Percentiles rank a stretch among this genome's conserved stretches.
Conservation (phyloP, 345 rosid species). For the Streptanthus diversifolius region DNA sequence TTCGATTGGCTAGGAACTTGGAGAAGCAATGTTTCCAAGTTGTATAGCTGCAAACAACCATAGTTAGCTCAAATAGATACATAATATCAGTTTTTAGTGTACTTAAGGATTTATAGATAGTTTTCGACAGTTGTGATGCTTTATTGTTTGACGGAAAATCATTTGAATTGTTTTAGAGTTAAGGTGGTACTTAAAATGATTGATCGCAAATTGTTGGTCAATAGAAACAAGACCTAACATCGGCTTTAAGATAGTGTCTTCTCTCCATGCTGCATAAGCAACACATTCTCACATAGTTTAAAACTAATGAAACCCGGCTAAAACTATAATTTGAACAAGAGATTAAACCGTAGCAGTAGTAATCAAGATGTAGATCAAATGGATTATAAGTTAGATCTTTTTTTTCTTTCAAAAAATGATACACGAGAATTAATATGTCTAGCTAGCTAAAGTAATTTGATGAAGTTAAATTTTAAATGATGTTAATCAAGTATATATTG, state of each 20-base stretch:
- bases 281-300: neutral
- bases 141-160: neutral
- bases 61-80: neutral
- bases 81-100: neutral
- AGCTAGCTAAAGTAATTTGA: neutral
- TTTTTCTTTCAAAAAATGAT: neutral
- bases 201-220: neutral
- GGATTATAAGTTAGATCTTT: too few species aligned
- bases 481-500: neutral
- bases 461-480: neutral
- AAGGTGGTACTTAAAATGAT: neutral
- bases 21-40: slow-evolving; percentile 67
- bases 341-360: neutral
- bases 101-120: neutral
- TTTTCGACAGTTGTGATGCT: neutral
- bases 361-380: neutral
- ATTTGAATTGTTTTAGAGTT: too few species aligned
- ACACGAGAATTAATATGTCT: neutral
- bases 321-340: neutral
- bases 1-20: slow-evolving; percentile 62
- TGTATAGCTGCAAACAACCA: slow-evolving; percentile 43
- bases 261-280: neutral
- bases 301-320: neutral
- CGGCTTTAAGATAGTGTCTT: neutral
- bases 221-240: neutral